These are phyloP conservation scores for Amylostereum areolatum DNA, from an alignment of 1,284 basidiomycete genomes.

Conservation along the genomic window DNA sequence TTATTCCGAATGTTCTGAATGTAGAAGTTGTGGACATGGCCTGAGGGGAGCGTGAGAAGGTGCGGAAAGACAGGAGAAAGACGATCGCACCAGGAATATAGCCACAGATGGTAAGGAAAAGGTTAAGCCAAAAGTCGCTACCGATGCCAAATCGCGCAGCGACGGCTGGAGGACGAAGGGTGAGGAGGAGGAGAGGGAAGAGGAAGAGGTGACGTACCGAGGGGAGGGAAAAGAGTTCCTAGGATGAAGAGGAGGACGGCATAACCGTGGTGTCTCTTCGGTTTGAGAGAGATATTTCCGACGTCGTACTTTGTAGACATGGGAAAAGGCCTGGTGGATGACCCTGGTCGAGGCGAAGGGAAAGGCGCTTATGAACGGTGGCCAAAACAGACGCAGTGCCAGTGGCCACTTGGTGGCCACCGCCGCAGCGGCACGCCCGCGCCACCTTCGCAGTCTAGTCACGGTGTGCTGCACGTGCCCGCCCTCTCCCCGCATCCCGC, in stretches of 20 bases:
- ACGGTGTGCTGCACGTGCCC: no score
- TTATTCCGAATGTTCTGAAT: slow-evolving; percentile 97
- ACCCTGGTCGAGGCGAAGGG: background rate
- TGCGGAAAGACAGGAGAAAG: background rate
- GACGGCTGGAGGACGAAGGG: slow-evolving; percentile 58
- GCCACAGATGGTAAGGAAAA: slow-evolving; percentile 84
- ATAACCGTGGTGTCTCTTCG: slow-evolving; percentile 79
- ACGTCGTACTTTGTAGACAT: slow-evolving; percentile 13
- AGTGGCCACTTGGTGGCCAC: no score
- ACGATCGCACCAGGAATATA: slow-evolving; percentile 74
- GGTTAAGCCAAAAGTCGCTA: slow-evolving; percentile 88
- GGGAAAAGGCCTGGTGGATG: background rate
- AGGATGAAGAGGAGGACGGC: slow-evolving; percentile 77
- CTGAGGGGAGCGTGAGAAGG: slow-evolving; percentile 28
- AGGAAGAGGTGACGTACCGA: slow-evolving; percentile 52
- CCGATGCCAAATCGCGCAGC: slow-evolving; percentile 93
- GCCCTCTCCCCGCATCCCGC: no score
- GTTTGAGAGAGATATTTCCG: slow-evolving; percentile 58
- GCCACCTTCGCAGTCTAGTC: no score
- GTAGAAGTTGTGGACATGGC: slow-evolving; percentile 88
- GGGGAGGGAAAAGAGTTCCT: slow-evolving; percentile 80
- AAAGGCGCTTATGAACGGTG: no score
- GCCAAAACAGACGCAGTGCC: no score
- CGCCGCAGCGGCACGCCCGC: no score
- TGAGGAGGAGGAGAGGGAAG: slow-evolving; percentile 1